A percentile compares a stretch with the other conserved stretches of the same genome.
Evolutionary conservation across 768 basidiomycete genomes (phyloP).

Genomic region (Kwoniella dendrophila): DNA sequence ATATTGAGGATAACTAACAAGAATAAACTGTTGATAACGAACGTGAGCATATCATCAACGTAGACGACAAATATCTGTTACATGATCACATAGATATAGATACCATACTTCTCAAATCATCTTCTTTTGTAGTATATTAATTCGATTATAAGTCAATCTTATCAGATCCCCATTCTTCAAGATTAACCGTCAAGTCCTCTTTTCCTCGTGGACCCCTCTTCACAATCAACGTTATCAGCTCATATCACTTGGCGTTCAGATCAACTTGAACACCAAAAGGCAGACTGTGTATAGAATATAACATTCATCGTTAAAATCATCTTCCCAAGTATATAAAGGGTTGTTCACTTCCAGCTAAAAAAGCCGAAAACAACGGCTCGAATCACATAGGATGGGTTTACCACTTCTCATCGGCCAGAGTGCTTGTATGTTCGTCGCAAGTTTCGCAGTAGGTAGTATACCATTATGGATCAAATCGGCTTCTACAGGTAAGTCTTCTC

Average conservation of each 20-base stretch:
- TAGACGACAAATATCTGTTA: not conserved
- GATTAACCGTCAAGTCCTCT: constrained; percentile 9
- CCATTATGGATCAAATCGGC: constrained; percentile 69
- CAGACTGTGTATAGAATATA: too few relatives aligned
- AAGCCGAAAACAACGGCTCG: not conserved
- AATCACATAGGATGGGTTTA: constrained; percentile 52
- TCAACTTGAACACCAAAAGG: too few relatives aligned
- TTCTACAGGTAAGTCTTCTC: constrained; percentile 35
- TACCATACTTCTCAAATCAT: not conserved
- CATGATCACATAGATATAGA: not conserved
- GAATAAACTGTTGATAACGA: not conserved
- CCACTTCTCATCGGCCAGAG: constrained; percentile 52
- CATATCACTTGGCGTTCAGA: too few relatives aligned
- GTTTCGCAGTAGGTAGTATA: constrained; percentile 69
- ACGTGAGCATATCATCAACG: not conserved
- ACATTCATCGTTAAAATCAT: too few relatives aligned
- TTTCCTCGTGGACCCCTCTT: not conserved
- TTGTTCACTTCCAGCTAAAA: too few relatives aligned
- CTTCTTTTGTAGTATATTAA: too few relatives aligned
- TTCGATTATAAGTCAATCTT: not conserved
- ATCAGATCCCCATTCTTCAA: not conserved
- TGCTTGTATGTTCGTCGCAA: constrained; percentile 53
- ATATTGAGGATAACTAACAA: too few relatives aligned
- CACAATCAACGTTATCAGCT: not conserved
- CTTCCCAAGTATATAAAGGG: too few relatives aligned